These are phyloP conservation scores for Trypanosoma melophagium DNA, from an alignment of 208 protist species.

Conservation along the genomic window DNA sequence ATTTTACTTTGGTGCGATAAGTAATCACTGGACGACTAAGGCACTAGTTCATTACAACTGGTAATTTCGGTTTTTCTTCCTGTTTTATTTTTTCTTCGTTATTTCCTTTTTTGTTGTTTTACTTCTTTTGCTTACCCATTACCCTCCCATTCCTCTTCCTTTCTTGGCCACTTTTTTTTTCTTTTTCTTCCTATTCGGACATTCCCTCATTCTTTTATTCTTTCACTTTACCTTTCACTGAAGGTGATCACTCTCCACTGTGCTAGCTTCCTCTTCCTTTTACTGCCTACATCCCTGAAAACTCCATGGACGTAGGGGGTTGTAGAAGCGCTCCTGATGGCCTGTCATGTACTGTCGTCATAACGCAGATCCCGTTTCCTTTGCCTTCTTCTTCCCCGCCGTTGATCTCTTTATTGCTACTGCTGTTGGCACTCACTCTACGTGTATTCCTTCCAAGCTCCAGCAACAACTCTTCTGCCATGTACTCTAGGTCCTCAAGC, in stretches of 20 bases:
- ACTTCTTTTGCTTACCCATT: neutral
- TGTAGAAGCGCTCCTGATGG: conserved; percentile 36
- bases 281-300: neutral
- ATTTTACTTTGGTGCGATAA: too few species aligned
- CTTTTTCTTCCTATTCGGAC: neutral
- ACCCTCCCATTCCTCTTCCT: conserved; percentile 1
- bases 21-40: too few species aligned
- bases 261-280: neutral
- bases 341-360: conserved; percentile 39
- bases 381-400: neutral
- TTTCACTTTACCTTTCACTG: neutral
- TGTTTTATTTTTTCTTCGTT: neutral
- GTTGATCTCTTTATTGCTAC: conserved; percentile 8
- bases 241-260: neutral
- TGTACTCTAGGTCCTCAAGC: conserved; percentile 68
- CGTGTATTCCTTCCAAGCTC: conserved; percentile 25
- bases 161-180: neutral
- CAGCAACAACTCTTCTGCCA: conserved; percentile 77
- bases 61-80: too few species aligned
- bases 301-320: conserved; percentile 37
- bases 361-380: conserved; percentile 36
- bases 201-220: neutral
- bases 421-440: neutral
- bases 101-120: conserved; percentile 3
- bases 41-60: too few species aligned